Percentiles rank a stretch among this genome's conserved stretches.
Evolutionary conservation across 768 basidiomycete species (phyloP).

Genomic region (Termitomyces sp.): DNA sequence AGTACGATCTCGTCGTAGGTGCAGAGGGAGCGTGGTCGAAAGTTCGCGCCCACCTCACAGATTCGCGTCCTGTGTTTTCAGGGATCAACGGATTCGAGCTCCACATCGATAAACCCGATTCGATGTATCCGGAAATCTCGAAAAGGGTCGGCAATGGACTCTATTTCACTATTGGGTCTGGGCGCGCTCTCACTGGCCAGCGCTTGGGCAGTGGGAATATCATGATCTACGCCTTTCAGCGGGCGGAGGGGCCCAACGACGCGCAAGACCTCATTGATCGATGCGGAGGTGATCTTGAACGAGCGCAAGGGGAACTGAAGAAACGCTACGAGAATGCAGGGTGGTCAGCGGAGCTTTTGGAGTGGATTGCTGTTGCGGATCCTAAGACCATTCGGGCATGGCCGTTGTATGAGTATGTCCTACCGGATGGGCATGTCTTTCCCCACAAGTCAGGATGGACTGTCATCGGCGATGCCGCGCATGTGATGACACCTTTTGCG

Average conservation of each 20-base stretch:
- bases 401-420: slow-evolving; percentile 11
- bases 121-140: slow-evolving; percentile 19
- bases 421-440: slow-evolving; percentile 13
- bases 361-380: slow-evolving; percentile 8
- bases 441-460: slow-evolving; percentile 14
- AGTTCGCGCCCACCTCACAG: slow-evolving; percentile 28
- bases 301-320: background rate
- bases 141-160: slow-evolving; percentile 25
- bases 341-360: slow-evolving; percentile 4
- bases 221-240: slow-evolving; percentile 8
- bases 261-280: slow-evolving; percentile 1
- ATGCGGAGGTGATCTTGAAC: slow-evolving; percentile 3
- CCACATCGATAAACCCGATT: slow-evolving; percentile 9
- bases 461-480: slow-evolving; percentile 22
- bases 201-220: slow-evolving; percentile 9
- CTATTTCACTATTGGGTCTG: slow-evolving; percentile 15
- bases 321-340: slow-evolving; percentile 6
- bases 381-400: slow-evolving; percentile 7
- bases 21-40: slow-evolving; percentile 36
- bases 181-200: slow-evolving; percentile 5
- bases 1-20: slow-evolving; percentile 23
- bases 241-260: background rate
- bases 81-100: slow-evolving; percentile 22
- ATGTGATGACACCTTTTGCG: slow-evolving; percentile 22
- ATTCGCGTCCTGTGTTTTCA: slow-evolving; percentile 26